Evolutionary conservation across 1,139 yeast genomes (phyloP).

Genomic region (Zhuliangozyma blackwelliae): DNA sequence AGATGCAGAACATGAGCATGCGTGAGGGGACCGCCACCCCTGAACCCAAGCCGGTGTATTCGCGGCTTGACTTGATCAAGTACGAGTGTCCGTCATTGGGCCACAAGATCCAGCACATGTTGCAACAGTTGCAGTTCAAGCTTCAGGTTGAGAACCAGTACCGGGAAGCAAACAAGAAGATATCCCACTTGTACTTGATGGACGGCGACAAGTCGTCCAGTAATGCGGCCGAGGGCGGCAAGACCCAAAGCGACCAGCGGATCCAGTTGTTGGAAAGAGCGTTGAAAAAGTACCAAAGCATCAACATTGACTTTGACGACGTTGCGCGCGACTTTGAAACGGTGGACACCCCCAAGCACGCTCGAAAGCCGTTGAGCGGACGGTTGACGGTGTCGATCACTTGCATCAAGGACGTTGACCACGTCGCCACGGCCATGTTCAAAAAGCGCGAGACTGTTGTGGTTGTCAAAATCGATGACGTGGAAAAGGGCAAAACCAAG

Average conservation of each 20-base stretch:
- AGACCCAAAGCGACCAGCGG: conserved; percentile 78
- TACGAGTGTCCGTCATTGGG: conserved; percentile 94
- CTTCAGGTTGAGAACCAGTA: conserved; percentile 91
- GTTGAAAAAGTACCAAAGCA: conserved; percentile 80
- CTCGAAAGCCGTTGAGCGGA: conserved; percentile 83
- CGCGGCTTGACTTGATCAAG: conserved; percentile 77
- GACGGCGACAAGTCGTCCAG: conserved; percentile 88
- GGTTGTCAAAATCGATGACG: conserved; percentile 81
- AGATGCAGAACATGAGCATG: conserved; percentile 12
- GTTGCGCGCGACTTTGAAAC: conserved; percentile 62
- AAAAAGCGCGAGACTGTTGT: conserved; percentile 76
- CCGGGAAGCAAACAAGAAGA: conserved; percentile 85
- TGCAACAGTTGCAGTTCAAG: conserved; percentile 89
- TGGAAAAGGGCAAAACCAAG: conserved; percentile 70
- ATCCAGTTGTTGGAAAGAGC: conserved; percentile 81
- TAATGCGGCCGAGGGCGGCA: conserved; percentile 86
- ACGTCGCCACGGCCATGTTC: conserved; percentile 76
- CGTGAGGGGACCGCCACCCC: conserved; percentile 9
- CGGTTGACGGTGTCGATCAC: conserved; percentile 64
- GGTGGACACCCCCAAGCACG: conserved; percentile 61
- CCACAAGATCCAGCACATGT: conserved; percentile 92
- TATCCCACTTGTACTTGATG: conserved; percentile 76
- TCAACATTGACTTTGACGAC: conserved; percentile 71
- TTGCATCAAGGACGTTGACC: conserved; percentile 86
- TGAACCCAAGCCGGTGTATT: conserved; percentile 40